These are phyloP conservation scores for Amanita subjunquillea DNA, from an alignment of 768 basidiomycete genomes.

Conservation along the genomic window DNA sequence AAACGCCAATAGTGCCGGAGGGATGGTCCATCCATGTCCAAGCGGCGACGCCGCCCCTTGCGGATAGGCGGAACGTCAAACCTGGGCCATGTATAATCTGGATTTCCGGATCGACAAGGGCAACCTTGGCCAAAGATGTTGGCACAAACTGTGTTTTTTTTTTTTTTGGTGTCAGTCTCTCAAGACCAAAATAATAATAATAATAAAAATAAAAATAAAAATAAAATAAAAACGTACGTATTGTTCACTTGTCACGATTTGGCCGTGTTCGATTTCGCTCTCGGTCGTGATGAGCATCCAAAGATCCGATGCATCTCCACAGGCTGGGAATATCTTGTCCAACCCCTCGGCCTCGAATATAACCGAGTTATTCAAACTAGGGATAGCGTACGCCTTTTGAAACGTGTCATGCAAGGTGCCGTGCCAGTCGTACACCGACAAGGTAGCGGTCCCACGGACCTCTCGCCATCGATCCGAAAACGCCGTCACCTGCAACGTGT, in stretches of 20 bases:
- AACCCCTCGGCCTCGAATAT: conserved; percentile 30
- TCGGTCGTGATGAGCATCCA: conserved; percentile 44
- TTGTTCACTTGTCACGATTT: conserved; percentile 38
- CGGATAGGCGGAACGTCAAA: conserved; percentile 41
- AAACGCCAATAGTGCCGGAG: conserved; percentile 40
- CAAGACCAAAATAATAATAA: too few species aligned
- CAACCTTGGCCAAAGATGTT: conserved; percentile 31
- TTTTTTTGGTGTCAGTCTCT: too few species aligned
- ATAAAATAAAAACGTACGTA: conserved; percentile 23
- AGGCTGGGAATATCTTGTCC: conserved; percentile 32
- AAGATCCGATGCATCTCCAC: conserved; percentile 29
- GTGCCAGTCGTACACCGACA: conserved; percentile 52
- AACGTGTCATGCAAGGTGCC: conserved; percentile 29
- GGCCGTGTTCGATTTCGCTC: conserved; percentile 27
- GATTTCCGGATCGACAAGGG: conserved; percentile 43
- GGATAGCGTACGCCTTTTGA: conserved; percentile 29
- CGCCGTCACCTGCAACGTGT: conserved; percentile 36
- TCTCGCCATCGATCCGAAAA: conserved; percentile 42
- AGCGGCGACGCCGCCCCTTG: conserved; percentile 40
- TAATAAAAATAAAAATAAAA: too few species aligned
- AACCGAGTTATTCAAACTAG: conserved; percentile 39
- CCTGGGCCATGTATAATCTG: conserved; percentile 18
- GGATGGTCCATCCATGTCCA: conserved; percentile 59
- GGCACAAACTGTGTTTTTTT: conserved; percentile 32
- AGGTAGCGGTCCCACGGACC: conserved; percentile 33